Conservation (phyloP, 1,284 basidiomycete species). For the Retiboletus flavoniger region DNA sequence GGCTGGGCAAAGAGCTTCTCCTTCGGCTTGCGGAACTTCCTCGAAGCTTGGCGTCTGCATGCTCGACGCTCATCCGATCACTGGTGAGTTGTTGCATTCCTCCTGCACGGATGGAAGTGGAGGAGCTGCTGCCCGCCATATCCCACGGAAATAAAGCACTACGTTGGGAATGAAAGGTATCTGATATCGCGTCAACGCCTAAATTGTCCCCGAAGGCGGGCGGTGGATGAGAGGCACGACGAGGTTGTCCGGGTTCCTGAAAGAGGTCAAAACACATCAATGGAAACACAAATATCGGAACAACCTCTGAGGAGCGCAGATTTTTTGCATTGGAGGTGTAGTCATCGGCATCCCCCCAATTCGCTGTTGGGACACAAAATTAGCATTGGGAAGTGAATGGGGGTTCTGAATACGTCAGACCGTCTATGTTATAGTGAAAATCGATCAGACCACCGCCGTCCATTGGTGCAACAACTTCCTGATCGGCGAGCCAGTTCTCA, state of each 20-base stretch:
- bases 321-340: conserved; percentile 15
- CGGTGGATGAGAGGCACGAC: conserved; percentile 54
- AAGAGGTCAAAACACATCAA: conserved; percentile 9
- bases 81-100: conserved; percentile 42
- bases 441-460: conserved; percentile 20
- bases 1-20: conserved; percentile 53
- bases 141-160: conserved; percentile 81
- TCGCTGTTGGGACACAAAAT: conserved; percentile 16
- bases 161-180: conserved; percentile 54
- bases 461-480: conserved; percentile 4
- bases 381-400: conserved; percentile 1
- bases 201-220: conserved; percentile 50
- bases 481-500: conserved; percentile 5
- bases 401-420: conserved; percentile 20
- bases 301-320: conserved; percentile 68
- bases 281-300: background rate
- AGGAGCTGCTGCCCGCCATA: conserved; percentile 67
- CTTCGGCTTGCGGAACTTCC: conserved; percentile 52
- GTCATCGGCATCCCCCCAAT: conserved; percentile 23
- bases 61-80: conserved; percentile 49
- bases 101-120: conserved; percentile 39
- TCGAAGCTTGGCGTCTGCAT: conserved; percentile 51
- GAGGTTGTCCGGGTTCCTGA: conserved; percentile 77
- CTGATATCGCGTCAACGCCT: conserved; percentile 42
- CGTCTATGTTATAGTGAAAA: conserved; percentile 26